phyloP scores from a whole-genome alignment of 2,329 filamentous ascomycete genomes.

The Alternaria dauci region DNA sequence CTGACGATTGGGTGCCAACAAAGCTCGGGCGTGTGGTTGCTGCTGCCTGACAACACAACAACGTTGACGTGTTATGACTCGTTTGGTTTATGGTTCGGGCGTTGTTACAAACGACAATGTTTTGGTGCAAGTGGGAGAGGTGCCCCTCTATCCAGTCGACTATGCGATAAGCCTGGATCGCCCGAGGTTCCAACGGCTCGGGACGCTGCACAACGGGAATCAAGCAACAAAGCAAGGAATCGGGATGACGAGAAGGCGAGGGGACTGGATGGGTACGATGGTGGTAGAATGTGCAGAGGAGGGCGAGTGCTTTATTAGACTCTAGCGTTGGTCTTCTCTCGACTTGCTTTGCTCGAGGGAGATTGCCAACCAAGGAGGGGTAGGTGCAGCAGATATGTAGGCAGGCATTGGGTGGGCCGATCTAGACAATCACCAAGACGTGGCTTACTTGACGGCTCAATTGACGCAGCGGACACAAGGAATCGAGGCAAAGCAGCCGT shows the following conservation, averaged over 20 bases:
- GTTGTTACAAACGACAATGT: slow-evolving; percentile 17
- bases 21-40: slow-evolving; percentile 33
- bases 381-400: slow-evolving; percentile 47
- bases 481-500: slow-evolving; percentile 19
- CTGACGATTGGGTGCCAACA: slow-evolving; percentile 42
- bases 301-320: slow-evolving; percentile 16
- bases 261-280: no score
- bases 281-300: not conserved
- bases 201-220: slow-evolving; percentile 23
- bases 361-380: slow-evolving; percentile 38
- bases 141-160: slow-evolving; percentile 32
- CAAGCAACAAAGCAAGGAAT: slow-evolving; percentile 13
- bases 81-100: slow-evolving; percentile 14
- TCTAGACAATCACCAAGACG: slow-evolving; percentile 34
- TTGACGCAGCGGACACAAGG: slow-evolving; percentile 28
- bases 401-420: slow-evolving; percentile 36
- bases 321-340: slow-evolving; percentile 14
- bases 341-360: slow-evolving; percentile 27
- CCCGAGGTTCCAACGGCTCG: slow-evolving; percentile 42
- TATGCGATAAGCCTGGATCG: slow-evolving; percentile 47
- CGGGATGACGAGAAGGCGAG: not conserved
- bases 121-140: slow-evolving; percentile 16
- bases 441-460: slow-evolving; percentile 35
- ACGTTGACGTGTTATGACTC: slow-evolving; percentile 21
- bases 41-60: slow-evolving; percentile 44